These are phyloP conservation scores for Bothriochloa decipiens DNA, from an alignment of 176 grass and related monocot species.

Conservation along the genomic window DNA sequence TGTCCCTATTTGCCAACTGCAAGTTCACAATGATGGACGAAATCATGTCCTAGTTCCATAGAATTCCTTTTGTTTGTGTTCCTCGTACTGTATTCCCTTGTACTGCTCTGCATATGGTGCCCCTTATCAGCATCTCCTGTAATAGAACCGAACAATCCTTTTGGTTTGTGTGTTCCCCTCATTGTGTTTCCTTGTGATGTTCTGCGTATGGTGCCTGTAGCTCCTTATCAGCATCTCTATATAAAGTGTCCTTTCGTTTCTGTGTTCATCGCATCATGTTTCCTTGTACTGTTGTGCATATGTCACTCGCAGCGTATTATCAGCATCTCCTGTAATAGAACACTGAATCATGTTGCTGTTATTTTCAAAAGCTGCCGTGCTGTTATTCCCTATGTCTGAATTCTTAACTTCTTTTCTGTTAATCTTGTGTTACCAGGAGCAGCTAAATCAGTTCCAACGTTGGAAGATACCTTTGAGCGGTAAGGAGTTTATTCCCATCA, in stretches of 20 bases:
- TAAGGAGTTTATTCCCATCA: background rate
- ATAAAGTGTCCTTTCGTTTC: background rate
- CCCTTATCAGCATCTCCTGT: background rate
- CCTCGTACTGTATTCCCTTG: background rate
- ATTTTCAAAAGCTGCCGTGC: background rate
- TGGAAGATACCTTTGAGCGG: slow-evolving; percentile 12
- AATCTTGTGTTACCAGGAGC: slow-evolving; percentile 24
- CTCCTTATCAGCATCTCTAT: background rate
- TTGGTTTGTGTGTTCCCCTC: background rate
- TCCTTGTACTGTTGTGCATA: slow-evolving; percentile 1
- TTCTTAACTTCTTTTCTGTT: slow-evolving; percentile 4
- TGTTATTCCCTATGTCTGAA: background rate
- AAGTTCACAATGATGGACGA: background rate
- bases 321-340: background rate
- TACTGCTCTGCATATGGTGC: background rate
- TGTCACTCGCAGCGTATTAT: background rate
- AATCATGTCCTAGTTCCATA: background rate
- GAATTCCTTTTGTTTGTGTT: background rate
- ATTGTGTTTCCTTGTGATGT: background rate
- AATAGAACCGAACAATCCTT: background rate
- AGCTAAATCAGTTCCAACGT: too few relatives aligned
- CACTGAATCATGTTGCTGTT: background rate
- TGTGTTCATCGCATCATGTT: background rate
- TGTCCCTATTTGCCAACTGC: background rate
- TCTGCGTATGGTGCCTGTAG: background rate